These are phyloP conservation scores for Moniliophthora roreri DNA, from an alignment of 1,284 basidiomycete genomes.

Conservation along the genomic window DNA sequence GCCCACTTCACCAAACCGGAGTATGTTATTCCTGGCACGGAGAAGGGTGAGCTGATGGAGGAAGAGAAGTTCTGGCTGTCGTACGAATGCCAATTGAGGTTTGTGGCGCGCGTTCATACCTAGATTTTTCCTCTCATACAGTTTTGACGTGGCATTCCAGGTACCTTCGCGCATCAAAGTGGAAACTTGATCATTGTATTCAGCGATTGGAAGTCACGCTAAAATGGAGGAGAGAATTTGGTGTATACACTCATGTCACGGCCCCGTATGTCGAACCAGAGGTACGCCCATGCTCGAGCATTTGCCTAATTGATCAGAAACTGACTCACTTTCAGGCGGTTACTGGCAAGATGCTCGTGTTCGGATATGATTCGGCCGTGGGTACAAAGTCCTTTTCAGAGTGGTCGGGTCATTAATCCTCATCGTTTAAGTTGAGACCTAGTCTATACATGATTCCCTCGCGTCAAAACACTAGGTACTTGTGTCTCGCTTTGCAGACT, in stretches of 20 bases:
- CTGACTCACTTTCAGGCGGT: conserved; percentile 42
- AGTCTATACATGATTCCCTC: conserved; percentile 85
- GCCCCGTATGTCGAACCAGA: conserved; percentile 68
- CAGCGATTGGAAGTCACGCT: conserved; percentile 67
- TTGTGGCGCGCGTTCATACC: conserved; percentile 11
- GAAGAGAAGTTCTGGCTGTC: conserved; percentile 78
- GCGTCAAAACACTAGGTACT: conserved; percentile 69
- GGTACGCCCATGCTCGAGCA: conserved; percentile 34
- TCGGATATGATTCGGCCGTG: conserved; percentile 87
- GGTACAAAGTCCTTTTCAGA: too few species aligned
- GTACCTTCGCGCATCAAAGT: conserved; percentile 3
- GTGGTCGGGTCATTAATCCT: too few species aligned
- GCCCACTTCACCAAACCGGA: conserved; percentile 53
- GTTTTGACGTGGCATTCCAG: conserved; percentile 2
- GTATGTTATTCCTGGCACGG: conserved; percentile 53
- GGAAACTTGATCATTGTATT: conserved; percentile 57
- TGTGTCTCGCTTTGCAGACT: neutral
- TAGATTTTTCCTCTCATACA: neutral
- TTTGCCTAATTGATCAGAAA: conserved; percentile 5
- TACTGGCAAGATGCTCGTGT: conserved; percentile 74
- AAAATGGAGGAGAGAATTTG: conserved; percentile 74
- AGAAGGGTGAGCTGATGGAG: conserved; percentile 49
- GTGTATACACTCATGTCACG: conserved; percentile 58
- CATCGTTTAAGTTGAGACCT: too few species aligned
- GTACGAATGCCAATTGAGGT: conserved; percentile 70